A percentile compares a stretch with the other conserved stretches of the same genome.
These are phyloP conservation scores for Pseudonitzschia delicatissima DNA, from an alignment of 108 stramenopile species.

Conservation along the genomic window DNA sequence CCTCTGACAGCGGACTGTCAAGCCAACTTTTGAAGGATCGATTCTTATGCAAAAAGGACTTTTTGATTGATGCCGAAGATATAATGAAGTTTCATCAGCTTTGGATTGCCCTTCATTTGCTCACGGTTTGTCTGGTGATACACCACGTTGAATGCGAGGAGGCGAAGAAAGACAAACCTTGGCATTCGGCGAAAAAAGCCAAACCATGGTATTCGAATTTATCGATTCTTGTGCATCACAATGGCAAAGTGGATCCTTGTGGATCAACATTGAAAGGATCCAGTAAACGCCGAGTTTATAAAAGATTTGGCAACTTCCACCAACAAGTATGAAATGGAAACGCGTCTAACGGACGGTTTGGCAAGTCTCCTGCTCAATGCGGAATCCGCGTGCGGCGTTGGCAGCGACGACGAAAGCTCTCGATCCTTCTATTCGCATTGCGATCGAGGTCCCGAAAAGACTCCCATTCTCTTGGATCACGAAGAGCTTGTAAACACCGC, in stretches of 20 bases:
- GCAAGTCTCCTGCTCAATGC: neutral
- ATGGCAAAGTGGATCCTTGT: slow-evolving; percentile 72
- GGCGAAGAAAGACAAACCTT: neutral
- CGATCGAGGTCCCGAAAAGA: slow-evolving; percentile 57
- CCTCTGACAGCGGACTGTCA: no score
- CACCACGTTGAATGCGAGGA: neutral
- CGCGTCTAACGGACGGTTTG: slow-evolving; percentile 46
- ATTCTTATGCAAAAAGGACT: no score
- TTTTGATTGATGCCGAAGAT: no score
- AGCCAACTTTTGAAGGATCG: no score
- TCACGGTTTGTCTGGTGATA: neutral
- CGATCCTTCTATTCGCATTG: slow-evolving; percentile 30
- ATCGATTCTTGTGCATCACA: slow-evolving; percentile 50
- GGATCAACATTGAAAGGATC: slow-evolving; percentile 10
- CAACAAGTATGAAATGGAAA: slow-evolving; percentile 61
- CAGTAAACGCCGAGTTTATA: slow-evolving; percentile 2
- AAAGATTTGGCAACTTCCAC: neutral
- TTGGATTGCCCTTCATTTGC: neutral
- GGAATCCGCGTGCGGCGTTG: slow-evolving; percentile 10
- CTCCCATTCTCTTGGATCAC: slow-evolving; percentile 65
- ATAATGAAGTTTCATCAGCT: neutral
- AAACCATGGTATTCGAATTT: slow-evolving; percentile 7
- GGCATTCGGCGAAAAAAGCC: neutral
- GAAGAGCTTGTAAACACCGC: slow-evolving; percentile 18
- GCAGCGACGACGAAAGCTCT: slow-evolving; percentile 8